Conservation (phyloP, 768 basidiomycete genomes). For the Leucosporidium yakuticum region DNA sequence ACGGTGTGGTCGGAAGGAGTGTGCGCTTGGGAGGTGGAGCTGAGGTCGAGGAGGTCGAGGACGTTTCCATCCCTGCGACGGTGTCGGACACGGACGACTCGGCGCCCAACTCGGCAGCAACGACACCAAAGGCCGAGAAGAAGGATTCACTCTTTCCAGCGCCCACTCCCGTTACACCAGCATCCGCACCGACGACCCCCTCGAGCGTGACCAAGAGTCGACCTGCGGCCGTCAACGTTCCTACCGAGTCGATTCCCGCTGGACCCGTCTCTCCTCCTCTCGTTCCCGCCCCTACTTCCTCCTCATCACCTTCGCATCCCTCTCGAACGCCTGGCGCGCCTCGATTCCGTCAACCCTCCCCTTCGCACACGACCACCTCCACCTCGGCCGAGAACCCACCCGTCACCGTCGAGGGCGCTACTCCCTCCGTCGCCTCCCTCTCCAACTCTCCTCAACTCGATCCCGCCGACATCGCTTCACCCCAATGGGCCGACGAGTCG, state of each 20-base stretch:
- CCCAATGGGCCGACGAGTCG: slow-evolving; percentile 14
- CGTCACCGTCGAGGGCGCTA: not conserved
- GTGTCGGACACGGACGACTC: not conserved
- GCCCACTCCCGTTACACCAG: not conserved
- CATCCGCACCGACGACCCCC: not conserved
- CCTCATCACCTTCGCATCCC: slow-evolving; percentile 8
- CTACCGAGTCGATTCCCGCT: not conserved
- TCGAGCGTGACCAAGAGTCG: not conserved
- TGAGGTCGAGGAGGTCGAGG: slow-evolving; percentile 19
- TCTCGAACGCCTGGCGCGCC: slow-evolving; percentile 10
- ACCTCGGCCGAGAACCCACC: slow-evolving; percentile 12
- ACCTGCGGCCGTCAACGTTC: not conserved
- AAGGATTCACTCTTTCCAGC: not conserved
- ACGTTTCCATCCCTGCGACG: slow-evolving; percentile 8
- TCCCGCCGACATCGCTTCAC: slow-evolving; percentile 6
- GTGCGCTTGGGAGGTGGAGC: not conserved
- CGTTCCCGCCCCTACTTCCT: slow-evolving; percentile 2
- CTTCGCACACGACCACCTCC: slow-evolving; percentile 12
- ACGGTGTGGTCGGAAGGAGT: not conserved
- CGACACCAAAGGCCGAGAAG: not conserved
- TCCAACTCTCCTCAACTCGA: not conserved
- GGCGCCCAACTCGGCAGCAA: not conserved
- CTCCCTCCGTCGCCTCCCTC: not conserved
- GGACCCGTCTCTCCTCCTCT: slow-evolving; percentile 1
- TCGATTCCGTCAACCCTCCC: slow-evolving; percentile 22